Percentiles rank a stretch among this genome's conserved stretches.
phyloP scores from a whole-genome alignment of 2,329 filamentous ascomycete species.

The Aureobasidium sp. region DNA sequence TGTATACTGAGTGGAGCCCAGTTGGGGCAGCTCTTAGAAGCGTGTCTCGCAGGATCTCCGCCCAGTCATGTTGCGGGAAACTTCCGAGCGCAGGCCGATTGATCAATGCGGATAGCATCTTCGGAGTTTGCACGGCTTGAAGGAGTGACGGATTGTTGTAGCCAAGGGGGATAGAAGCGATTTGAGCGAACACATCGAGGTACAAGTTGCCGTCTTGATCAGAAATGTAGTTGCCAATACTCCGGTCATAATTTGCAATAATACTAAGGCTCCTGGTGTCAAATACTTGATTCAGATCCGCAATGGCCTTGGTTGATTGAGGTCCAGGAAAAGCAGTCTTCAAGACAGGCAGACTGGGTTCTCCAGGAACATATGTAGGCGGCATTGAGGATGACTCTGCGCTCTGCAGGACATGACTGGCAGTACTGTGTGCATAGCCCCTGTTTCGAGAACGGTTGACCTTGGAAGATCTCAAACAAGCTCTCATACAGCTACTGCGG shows the following conservation, averaged over 20 bases:
- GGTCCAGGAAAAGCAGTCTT: constrained; percentile 62
- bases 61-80: constrained; percentile 79
- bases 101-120: constrained; percentile 71
- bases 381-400: too few species aligned
- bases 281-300: constrained; percentile 67
- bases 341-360: too few species aligned
- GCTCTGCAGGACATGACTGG: too few species aligned
- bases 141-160: constrained; percentile 77
- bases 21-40: constrained; percentile 67
- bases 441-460: too few species aligned
- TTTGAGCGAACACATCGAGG: constrained; percentile 75
- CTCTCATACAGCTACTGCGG: too few species aligned
- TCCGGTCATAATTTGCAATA: constrained; percentile 64
- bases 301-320: constrained; percentile 54
- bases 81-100: constrained; percentile 82
- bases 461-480: too few species aligned
- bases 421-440: too few species aligned
- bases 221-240: constrained; percentile 68
- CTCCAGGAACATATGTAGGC: too few species aligned
- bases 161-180: constrained; percentile 80
- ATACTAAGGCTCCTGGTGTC: constrained; percentile 78
- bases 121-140: constrained; percentile 56
- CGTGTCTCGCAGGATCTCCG: constrained; percentile 64
- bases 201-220: constrained; percentile 62
- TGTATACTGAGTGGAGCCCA: constrained; percentile 79